phyloP scores from a whole-genome alignment of 768 basidiomycete genomes.

The Pleurotus pulmonarius region DNA sequence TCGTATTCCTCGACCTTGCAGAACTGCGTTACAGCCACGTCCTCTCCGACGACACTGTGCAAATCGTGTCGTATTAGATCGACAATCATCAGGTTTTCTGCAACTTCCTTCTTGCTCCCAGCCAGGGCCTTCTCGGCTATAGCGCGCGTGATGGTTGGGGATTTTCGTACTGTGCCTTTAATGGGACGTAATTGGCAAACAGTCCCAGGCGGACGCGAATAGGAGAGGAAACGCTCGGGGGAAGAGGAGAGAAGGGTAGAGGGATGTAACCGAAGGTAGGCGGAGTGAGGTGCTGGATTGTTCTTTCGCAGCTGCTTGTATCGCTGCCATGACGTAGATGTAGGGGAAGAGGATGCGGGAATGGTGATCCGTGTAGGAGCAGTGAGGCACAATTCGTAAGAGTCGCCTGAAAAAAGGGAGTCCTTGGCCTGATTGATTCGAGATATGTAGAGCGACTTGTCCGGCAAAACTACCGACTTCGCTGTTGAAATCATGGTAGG shows the following conservation, averaged over 20 bases:
- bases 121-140: slow-evolving; percentile 61
- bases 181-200: slow-evolving; percentile 87
- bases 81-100: slow-evolving; percentile 98
- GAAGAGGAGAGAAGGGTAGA: slow-evolving; percentile 82
- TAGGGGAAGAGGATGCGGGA: slow-evolving; percentile 28
- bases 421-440: slow-evolving; percentile 72
- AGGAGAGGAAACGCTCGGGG: slow-evolving; percentile 89
- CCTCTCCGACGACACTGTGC: slow-evolving; percentile 76
- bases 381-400: slow-evolving; percentile 92
- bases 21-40: slow-evolving; percentile 80
- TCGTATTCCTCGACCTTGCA: slow-evolving; percentile 89
- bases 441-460: slow-evolving; percentile 57
- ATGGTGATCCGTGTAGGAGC: slow-evolving; percentile 60
- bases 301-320: slow-evolving; percentile 66
- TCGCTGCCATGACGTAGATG: slow-evolving; percentile 63
- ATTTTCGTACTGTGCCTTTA: slow-evolving; percentile 86
- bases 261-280: slow-evolving; percentile 73
- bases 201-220: slow-evolving; percentile 57
- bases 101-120: slow-evolving; percentile 83
- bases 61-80: slow-evolving; percentile 94
- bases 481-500: slow-evolving; percentile 7
- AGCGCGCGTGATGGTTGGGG: slow-evolving; percentile 55
- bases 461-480: slow-evolving; percentile 45
- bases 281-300: slow-evolving; percentile 90
- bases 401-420: slow-evolving; percentile 76